Evolutionary conservation across 2,329 filamentous ascomycete species (phyloP), one percentile per base, ranked within the genome.

Genomic region (Ceratocystis papillata): DNA sequence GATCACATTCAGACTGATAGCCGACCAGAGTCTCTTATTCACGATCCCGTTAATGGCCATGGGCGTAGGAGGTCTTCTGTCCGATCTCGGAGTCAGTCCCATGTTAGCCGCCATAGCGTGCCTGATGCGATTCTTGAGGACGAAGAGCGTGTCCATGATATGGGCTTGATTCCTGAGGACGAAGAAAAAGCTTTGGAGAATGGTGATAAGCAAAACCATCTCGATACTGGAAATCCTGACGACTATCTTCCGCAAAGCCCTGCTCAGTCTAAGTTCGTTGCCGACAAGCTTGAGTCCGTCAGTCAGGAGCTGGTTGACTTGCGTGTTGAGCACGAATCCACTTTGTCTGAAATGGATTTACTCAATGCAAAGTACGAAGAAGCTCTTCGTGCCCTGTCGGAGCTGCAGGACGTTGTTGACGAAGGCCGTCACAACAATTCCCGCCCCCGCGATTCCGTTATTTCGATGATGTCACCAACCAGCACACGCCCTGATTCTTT

Each of bases 271-370:
- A 88, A 87, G 69, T 91, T 91, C 71, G 89, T 96, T 64, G 88
- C 89, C 5, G 93, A 97, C 74, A 96, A 97, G 77, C 83, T 97
- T 15, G 93, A 97, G 72, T 87, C 81, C 48, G 88, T 97, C 50
- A 94, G 88, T 0, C 90, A 96, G 73, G 94, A 99, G 76, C 85
- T 99, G 1, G 83, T 96, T 67, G 90, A 94, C 71, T 83, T 99
- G 63, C 88, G 89, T 17, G 87, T 95, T 50, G 91, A 96, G 75
- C 94, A 99, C 71, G 93, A 97, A 74, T 80, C 82, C 7, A 93
- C 90, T 0, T 74, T 96, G 20, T 86, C 82, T 69, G 90, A 97
- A 67, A 93, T 87, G 71, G 89, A 95, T 69, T 77, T 85, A 59
- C 85, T 99, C 30, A 86, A 91, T 66, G 81, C 85, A 70, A 97